Conservation (phyloP, 2,329 filamentous ascomycete species). For the Pseudopyricularia cyperi region DNA sequence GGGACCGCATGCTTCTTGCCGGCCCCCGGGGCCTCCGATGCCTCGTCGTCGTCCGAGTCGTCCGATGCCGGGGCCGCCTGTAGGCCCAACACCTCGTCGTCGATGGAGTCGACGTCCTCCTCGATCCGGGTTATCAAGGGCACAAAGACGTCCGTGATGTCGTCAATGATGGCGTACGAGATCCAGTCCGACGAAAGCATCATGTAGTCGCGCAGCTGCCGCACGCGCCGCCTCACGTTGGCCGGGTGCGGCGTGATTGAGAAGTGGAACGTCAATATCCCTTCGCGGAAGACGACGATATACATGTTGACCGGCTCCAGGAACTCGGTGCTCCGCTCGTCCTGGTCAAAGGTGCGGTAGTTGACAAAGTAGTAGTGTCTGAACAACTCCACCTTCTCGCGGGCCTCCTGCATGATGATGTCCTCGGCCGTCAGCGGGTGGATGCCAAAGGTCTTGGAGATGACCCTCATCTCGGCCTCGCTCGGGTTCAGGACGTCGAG, state of each 20-base stretch:
- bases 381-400: constrained; percentile 96
- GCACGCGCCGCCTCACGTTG: constrained; percentile 86
- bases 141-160: constrained; percentile 93
- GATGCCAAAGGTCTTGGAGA: constrained; percentile 87
- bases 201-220: constrained; percentile 87
- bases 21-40: too few relatives aligned
- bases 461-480: constrained; percentile 87
- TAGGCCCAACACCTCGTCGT: constrained; percentile 75
- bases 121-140: constrained; percentile 89
- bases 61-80: constrained; percentile 38
- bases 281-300: constrained; percentile 90
- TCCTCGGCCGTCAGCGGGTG: constrained; percentile 93
- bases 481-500: constrained; percentile 84
- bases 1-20: too few relatives aligned
- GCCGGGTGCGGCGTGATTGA: constrained; percentile 91
- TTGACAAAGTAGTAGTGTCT: constrained; percentile 98
- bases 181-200: constrained; percentile 95
- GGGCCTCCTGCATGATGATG: constrained; percentile 92
- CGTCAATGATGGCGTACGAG: constrained; percentile 93
- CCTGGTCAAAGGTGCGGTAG: constrained; percentile 95
- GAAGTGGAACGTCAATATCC: constrained; percentile 93
- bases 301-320: constrained; percentile 97
- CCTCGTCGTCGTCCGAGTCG: constrained; percentile 8
- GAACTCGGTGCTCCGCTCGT: constrained; percentile 77
- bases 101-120: constrained; percentile 92